Evolutionary conservation across 495 filamentous ascomycete genomes (phyloP).

Genomic region (Neurospora sp.): DNA sequence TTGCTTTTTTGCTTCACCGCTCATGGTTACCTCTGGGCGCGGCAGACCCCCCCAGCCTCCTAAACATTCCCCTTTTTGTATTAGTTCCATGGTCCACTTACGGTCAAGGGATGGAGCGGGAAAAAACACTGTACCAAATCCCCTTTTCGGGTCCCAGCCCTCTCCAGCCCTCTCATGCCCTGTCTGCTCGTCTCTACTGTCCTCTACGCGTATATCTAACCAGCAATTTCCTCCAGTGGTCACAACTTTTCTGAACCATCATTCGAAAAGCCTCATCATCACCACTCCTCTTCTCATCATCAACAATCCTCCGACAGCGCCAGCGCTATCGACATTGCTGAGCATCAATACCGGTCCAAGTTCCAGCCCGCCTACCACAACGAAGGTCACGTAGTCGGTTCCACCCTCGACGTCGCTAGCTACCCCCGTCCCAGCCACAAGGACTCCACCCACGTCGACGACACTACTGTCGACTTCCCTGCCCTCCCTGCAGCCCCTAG

Average conservation of each 20-base stretch:
- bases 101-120: neutral
- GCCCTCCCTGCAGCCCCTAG: constrained; percentile 6
- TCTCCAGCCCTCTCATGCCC: neutral
- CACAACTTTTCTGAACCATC: neutral
- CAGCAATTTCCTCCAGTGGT: neutral
- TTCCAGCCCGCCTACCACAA: constrained; percentile 59
- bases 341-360: constrained; percentile 76
- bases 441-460: constrained; percentile 29
- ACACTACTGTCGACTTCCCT: constrained; percentile 41
- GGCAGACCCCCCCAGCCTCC: neutral
- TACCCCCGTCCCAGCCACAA: constrained; percentile 18
- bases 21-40: neutral
- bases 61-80: neutral
- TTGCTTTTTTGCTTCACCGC: neutral
- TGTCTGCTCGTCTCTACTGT: neutral
- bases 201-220: neutral
- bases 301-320: neutral
- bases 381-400: constrained; percentile 38
- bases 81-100: neutral
- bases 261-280: neutral
- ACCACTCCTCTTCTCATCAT: neutral
- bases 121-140: neutral
- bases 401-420: constrained; percentile 38
- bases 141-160: neutral
- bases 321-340: constrained; percentile 61